phyloP scores from a whole-genome alignment of 2,329 filamentous ascomycete species.

The Trichoderma semiorbis region DNA sequence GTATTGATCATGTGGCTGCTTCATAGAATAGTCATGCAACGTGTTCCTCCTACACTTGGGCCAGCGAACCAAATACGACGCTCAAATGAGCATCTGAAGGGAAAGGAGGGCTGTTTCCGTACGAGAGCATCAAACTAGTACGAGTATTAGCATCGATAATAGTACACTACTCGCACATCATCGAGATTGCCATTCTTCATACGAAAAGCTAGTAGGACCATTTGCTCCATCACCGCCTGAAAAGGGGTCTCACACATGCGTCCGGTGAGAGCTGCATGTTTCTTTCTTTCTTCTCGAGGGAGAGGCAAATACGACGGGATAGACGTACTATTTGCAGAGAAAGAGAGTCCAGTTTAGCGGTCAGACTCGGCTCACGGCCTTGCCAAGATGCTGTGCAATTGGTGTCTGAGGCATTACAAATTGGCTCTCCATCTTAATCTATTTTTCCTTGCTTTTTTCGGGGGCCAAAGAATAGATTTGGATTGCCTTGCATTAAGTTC shows the following conservation, averaged over 20 bases:
- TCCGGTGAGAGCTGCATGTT: neutral
- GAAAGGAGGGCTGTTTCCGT: neutral
- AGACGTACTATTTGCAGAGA: neutral
- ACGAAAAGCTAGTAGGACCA: neutral
- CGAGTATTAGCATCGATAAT: neutral
- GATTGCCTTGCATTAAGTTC: neutral
- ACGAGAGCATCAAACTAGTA: neutral
- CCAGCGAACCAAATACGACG: neutral
- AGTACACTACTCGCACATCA: neutral
- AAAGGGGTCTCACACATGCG: conserved; percentile 10
- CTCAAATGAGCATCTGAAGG: too few species aligned
- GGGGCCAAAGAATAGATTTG: neutral
- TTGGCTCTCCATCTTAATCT: neutral
- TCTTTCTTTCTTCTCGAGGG: neutral
- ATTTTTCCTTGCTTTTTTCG: neutral
- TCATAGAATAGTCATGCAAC: too few species aligned
- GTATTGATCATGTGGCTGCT: neutral
- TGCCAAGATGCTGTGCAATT: neutral
- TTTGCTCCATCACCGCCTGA: neutral
- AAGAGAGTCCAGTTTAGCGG: neutral
- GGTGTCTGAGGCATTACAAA: neutral
- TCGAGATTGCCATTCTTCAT: neutral
- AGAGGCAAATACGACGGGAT: neutral
- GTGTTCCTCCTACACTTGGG: neutral
- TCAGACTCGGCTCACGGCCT: neutral